Conservation (phyloP, 495 filamentous ascomycete species). For the Astrothelium subdiscretum region DNA sequence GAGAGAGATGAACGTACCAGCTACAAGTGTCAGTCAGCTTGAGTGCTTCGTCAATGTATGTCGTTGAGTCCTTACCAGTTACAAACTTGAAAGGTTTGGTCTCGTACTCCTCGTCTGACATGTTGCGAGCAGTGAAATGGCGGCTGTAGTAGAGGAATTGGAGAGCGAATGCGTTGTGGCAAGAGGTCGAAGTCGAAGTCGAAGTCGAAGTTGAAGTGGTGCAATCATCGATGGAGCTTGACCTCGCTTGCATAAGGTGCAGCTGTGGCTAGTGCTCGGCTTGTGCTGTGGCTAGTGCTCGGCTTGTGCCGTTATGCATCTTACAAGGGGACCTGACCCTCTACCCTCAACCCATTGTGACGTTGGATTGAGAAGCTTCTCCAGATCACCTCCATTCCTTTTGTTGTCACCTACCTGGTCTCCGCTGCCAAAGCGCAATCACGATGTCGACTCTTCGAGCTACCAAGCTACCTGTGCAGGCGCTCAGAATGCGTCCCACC, state of each 20-base stretch:
- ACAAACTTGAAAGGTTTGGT: constrained; percentile 99
- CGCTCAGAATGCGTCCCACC: background rate
- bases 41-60: background rate
- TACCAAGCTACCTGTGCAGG: background rate
- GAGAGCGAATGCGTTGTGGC: background rate
- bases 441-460: constrained; percentile 2
- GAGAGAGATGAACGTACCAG: constrained; percentile 19
- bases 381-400: constrained; percentile 1
- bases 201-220: constrained; percentile 16
- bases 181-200: constrained; percentile 9
- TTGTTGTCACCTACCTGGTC: background rate
- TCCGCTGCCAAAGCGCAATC: too few species aligned
- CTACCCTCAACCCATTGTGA: background rate
- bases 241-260: too few species aligned
- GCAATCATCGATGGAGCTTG: constrained; percentile 10
- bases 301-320: background rate
- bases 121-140: constrained; percentile 33
- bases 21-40: constrained; percentile 14
- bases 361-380: constrained; percentile 7
- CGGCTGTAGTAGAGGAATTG: background rate
- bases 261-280: constrained; percentile 5
- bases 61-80: constrained; percentile 60
- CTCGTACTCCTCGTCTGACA: constrained; percentile 71
- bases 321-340: background rate
- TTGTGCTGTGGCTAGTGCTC: background rate